These are phyloP conservation scores for Spongiforma sp. DNA, from an alignment of 1,284 basidiomycete genomes.

Conservation along the genomic window DNA sequence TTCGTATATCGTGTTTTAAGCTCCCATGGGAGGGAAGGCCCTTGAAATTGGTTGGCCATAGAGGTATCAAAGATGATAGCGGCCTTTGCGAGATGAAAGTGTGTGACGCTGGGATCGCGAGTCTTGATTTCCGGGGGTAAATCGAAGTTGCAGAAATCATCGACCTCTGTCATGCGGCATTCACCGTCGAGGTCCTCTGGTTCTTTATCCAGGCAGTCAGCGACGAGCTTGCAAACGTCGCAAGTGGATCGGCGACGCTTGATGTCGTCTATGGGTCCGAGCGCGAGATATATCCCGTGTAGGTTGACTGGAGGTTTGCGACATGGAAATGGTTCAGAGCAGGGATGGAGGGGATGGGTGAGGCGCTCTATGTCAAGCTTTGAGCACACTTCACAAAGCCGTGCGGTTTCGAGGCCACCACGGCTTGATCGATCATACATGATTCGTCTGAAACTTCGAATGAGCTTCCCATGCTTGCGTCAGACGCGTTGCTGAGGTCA, in stretches of 20 bases:
- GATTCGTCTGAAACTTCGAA: background rate
- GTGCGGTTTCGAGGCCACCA: background rate
- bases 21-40: slow-evolving; percentile 22
- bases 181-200: slow-evolving; percentile 11
- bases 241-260: slow-evolving; percentile 18
- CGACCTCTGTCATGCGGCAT: slow-evolving; percentile 9
- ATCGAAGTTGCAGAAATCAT: slow-evolving; percentile 13
- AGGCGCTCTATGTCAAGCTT: slow-evolving; percentile 9
- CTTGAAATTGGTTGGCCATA: background rate
- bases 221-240: slow-evolving; percentile 18
- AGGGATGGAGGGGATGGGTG: slow-evolving; percentile 10
- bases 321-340: slow-evolving; percentile 5
- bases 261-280: slow-evolving; percentile 23
- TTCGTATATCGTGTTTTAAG: background rate
- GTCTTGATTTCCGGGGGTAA: slow-evolving; percentile 9
- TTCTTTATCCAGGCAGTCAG: slow-evolving; percentile 20
- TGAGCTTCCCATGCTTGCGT: no score
- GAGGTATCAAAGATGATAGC: slow-evolving; percentile 12
- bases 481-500: no score
- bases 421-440: background rate
- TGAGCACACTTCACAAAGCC: slow-evolving; percentile 19
- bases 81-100: slow-evolving; percentile 24
- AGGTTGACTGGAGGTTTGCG: slow-evolving; percentile 3
- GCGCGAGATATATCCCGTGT: background rate
- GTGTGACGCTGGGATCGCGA: slow-evolving; percentile 15